Evolutionary conservation across 1,284 basidiomycete genomes (phyloP).

Genomic region (Cryptococcus sp.): DNA sequence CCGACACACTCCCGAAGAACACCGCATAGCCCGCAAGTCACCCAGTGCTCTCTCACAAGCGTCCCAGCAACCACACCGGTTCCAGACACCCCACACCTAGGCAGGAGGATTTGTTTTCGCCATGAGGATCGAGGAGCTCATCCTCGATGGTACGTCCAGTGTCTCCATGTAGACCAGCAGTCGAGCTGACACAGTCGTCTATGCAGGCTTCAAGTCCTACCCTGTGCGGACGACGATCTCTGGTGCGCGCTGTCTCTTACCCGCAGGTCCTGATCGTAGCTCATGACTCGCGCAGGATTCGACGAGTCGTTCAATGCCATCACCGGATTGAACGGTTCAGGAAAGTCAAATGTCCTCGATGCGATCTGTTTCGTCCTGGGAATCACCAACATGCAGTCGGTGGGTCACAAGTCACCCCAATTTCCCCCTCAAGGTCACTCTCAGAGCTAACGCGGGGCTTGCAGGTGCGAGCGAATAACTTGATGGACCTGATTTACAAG

Average conservation of each 20-base stretch:
- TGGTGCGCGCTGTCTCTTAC: conserved; percentile 23
- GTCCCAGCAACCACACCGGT: neutral
- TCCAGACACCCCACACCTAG: neutral
- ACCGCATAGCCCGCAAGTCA: neutral
- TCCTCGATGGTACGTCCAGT: conserved; percentile 61
- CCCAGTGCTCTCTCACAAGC: neutral
- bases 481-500: conserved; percentile 83
- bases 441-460: conserved; percentile 7
- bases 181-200: neutral
- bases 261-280: neutral
- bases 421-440: neutral
- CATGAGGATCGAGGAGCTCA: conserved; percentile 78
- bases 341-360: conserved; percentile 96
- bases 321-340: conserved; percentile 84
- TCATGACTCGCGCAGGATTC: conserved; percentile 60
- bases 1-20: no score
- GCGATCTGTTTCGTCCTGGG: conserved; percentile 97
- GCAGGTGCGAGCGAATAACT: conserved; percentile 91
- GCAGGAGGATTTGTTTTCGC: conserved; percentile 12
- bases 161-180: neutral
- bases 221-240: conserved; percentile 91
- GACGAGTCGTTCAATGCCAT: conserved; percentile 97
- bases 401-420: conserved; percentile 41
- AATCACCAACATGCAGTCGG: conserved; percentile 86
- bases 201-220: conserved; percentile 88